A percentile compares a stretch with the other conserved stretches of the same genome.
phyloP scores from a whole-genome alignment of 176 grass and related monocot species.

The Phragmites australis region DNA sequence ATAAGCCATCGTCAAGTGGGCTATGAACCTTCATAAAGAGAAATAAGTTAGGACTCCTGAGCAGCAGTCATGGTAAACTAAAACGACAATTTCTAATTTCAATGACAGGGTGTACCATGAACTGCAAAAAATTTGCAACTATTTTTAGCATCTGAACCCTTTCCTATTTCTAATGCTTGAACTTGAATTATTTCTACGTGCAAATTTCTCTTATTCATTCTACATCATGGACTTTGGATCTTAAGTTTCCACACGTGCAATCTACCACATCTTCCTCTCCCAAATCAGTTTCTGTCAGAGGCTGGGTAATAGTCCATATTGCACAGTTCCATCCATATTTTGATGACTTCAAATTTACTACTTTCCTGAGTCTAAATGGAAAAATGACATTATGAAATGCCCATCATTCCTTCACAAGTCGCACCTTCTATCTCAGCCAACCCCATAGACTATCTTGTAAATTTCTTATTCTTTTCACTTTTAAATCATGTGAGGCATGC shows the following conservation, averaged over 20 bases:
- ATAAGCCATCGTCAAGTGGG: slow-evolving; percentile 85
- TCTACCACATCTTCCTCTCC: neutral
- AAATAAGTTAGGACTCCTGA: slow-evolving; percentile 12
- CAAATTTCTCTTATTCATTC: slow-evolving; percentile 1
- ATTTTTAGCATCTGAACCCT: neutral
- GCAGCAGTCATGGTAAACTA: slow-evolving; percentile 3
- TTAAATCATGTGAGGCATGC: neutral
- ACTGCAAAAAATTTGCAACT: neutral
- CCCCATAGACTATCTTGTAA: neutral
- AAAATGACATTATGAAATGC: neutral
- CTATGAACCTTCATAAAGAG: slow-evolving; percentile 68
- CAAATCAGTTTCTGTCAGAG: slow-evolving; percentile 2
- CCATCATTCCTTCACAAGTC: neutral
- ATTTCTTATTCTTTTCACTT: neutral
- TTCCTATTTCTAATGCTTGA: neutral
- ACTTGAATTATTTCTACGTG: neutral
- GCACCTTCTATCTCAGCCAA: neutral
- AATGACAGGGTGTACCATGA: neutral
- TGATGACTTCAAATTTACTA: neutral
- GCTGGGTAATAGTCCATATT: neutral
- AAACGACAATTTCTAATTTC: slow-evolving; percentile 29
- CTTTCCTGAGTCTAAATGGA: neutral
- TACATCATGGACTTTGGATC: neutral
- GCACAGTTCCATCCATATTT: neutral
- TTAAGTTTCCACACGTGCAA: neutral